These are phyloP conservation scores for Adansonia grandidieri DNA, from an alignment of 441 rosid species.

Conservation along the genomic window DNA sequence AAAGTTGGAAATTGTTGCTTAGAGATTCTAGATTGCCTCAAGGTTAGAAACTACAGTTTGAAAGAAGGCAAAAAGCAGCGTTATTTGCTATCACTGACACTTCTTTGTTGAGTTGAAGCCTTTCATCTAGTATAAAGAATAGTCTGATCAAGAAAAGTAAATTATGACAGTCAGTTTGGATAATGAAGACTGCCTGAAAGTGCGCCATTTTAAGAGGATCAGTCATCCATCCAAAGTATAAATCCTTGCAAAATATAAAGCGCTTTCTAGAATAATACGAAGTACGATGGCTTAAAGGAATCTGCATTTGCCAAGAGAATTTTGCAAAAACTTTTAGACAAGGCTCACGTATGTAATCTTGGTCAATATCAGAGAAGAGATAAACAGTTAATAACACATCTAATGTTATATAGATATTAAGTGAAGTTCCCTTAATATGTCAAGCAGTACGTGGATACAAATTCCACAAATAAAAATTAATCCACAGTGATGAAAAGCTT, in stretches of 20 bases:
- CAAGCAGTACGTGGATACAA: conserved; percentile 5
- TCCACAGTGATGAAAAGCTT: background rate
- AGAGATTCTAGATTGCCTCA: background rate
- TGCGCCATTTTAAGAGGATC: background rate
- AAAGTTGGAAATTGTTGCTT: conserved; percentile 11
- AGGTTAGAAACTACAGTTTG: conserved; percentile 12
- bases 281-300: background rate
- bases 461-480: background rate
- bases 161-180: conserved; percentile 10
- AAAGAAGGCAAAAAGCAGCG: conserved; percentile 7
- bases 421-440: background rate
- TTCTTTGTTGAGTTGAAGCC: background rate
- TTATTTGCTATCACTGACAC: conserved; percentile 4
- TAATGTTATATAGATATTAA: background rate
- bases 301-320: background rate
- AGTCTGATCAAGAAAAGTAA: background rate
- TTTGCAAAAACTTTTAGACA: conserved; percentile 13
- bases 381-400: background rate
- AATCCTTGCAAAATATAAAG: background rate
- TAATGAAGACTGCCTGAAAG: background rate
- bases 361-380: background rate
- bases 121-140: background rate
- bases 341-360: background rate
- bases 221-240: background rate
- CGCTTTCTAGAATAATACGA: background rate